Evolutionary conservation across 805 yeast genomes (phyloP).

Genomic region (Ogataea nitratoaversa): DNA sequence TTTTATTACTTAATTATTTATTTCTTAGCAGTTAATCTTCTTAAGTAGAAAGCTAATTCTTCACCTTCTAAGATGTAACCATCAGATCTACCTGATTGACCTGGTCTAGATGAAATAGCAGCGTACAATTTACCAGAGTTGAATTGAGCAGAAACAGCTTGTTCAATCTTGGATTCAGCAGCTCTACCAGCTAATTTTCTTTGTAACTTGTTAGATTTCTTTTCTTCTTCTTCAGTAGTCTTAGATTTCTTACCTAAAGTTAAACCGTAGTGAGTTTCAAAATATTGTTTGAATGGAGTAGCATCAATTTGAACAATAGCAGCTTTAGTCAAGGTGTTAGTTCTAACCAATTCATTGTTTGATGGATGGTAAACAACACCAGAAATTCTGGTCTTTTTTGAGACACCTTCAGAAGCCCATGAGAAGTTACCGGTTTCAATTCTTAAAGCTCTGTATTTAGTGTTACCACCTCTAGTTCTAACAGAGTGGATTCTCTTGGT

Average conservation of each 20-base stretch:
- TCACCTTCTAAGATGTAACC: conserved; percentile 99
- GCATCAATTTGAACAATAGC: conserved; percentile 99
- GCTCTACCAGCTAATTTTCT: conserved; percentile 94
- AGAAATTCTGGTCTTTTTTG: conserved; percentile 98
- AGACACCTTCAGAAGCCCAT: conserved; percentile 98
- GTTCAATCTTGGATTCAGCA: conserved; percentile 76
- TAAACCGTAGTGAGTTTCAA: conserved; percentile 96
- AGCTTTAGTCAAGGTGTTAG: conserved; percentile 98
- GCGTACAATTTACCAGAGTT: conserved; percentile 99
- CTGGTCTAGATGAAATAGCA: conserved; percentile 98
- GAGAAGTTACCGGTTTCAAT: conserved; percentile 99
- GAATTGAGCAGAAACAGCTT: conserved; percentile 93
- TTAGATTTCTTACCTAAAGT: conserved; percentile 73
- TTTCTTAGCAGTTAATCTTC: conserved; percentile 99
- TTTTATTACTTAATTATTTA: conserved; percentile 40
- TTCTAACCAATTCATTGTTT: conserved; percentile 99
- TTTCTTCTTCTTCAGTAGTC: conserved; percentile 55
- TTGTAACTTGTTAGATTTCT: conserved; percentile 75
- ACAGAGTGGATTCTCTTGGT: conserved; percentile 98
- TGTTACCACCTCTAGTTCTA: conserved; percentile 99
- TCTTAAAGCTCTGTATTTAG: conserved; percentile 99
- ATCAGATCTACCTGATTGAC: conserved; percentile 99
- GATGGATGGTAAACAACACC: conserved; percentile 99
- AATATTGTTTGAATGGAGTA: conserved; percentile 99
- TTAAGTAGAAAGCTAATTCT: conserved; percentile 99